phyloP scores from a whole-genome alignment of 2,329 filamentous ascomycete genomes.

The Beauveria sp. region DNA sequence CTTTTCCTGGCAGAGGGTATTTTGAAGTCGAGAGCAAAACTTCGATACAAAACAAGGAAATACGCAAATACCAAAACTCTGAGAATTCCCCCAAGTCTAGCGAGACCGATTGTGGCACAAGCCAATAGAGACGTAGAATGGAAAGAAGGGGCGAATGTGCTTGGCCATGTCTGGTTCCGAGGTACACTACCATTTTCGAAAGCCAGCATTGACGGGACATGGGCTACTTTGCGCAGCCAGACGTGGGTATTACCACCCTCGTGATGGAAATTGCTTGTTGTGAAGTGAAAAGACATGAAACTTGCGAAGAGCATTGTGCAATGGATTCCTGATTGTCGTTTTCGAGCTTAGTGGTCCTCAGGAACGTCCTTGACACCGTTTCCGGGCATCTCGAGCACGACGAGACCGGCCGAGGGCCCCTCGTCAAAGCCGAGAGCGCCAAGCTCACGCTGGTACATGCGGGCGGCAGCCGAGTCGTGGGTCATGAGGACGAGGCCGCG shows the following conservation, averaged over 20 bases:
- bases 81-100: not conserved
- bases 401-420: constrained; percentile 31
- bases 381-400: constrained; percentile 35
- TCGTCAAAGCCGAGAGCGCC: constrained; percentile 38
- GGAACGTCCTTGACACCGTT: constrained; percentile 28
- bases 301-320: not conserved
- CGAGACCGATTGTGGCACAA: not conserved
- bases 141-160: not conserved
- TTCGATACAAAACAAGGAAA: not conserved
- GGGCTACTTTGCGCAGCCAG: not conserved
- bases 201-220: not conserved
- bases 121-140: not conserved
- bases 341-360: constrained; percentile 19
- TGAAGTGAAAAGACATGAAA: not conserved
- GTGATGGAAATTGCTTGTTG: not conserved
- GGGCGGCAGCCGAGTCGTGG: constrained; percentile 29
- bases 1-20: not conserved
- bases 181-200: constrained; percentile 7
- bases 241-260: not conserved
- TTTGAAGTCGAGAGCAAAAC: not conserved
- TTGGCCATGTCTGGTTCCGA: not conserved
- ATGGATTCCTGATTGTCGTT: not conserved
- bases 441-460: constrained; percentile 41
- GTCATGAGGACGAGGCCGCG: constrained; percentile 52
- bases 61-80: not conserved